These are phyloP conservation scores for Capsicum baccatum DNA, from an alignment of 257 asterid species.

Conservation along the genomic window DNA sequence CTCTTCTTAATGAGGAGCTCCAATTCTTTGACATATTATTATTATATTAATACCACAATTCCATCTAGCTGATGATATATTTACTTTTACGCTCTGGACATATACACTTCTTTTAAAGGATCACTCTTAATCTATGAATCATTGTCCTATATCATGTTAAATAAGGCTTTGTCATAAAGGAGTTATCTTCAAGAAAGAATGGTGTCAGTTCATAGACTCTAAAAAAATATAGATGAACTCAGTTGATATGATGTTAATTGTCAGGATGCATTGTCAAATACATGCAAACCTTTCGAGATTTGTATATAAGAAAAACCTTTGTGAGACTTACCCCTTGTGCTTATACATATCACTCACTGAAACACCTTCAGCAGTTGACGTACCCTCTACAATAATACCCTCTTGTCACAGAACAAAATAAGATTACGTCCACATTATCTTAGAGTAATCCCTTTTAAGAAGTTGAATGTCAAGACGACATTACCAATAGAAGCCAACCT, in stretches of 20 bases:
- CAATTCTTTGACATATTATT: neutral
- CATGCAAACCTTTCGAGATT: neutral
- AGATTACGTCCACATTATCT: conserved; percentile 31
- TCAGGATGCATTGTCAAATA: neutral
- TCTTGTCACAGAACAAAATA: conserved; percentile 58
- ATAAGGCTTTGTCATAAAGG: neutral
- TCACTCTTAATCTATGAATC: neutral
- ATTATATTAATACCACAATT: neutral
- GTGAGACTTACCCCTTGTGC: conserved; percentile 72
- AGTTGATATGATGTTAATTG: conserved; percentile 20
- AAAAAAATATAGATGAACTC: neutral
- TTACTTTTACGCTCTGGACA: neutral
- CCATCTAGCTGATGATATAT: neutral
- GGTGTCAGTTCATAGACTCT: neutral
- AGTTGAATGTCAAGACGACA: conserved; percentile 21
- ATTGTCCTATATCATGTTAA: neutral
- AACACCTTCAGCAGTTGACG: conserved; percentile 93
- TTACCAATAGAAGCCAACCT: conserved; percentile 54
- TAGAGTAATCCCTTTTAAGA: conserved; percentile 18
- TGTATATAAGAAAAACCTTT: neutral
- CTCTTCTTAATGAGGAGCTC: neutral
- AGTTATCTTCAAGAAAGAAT: neutral
- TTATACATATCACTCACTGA: conserved; percentile 78
- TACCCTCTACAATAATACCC: conserved; percentile 83
- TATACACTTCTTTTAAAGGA: neutral